Evolutionary conservation across 2,329 filamentous ascomycete species (phyloP), one percentile per base, ranked within the genome.

Genomic region (Sphaerulina vaccinii): DNA sequence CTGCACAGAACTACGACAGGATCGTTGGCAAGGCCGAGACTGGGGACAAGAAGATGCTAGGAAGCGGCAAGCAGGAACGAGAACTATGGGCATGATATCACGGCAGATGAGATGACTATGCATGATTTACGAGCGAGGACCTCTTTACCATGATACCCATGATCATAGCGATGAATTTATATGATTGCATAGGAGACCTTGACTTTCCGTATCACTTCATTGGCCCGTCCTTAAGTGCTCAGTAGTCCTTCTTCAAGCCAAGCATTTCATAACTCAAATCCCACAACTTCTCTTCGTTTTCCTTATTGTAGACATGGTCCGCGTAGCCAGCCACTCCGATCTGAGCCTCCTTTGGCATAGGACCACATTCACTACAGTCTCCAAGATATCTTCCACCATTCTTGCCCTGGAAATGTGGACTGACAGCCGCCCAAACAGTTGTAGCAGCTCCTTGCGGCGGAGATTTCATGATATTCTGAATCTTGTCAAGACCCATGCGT

Each of bases 361-460:
- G 68, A 8, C 52, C 56, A 27, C 62, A 62, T 37, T 73, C 68
- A 6, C 65, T 61, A 47, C 72, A 73, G 21, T 47, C 43, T 18
- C 23, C 29, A 22, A 47, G 22, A n/a, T 37, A 80, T 21, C 43
- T 70, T 3, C 75, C 76, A 2, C 76, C 79, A 55, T 69, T 73
- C 2, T 68, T 71, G 0, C 67, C 72, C 62, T 78, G 73, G 67
- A 69, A 73, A 21, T 70, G 71, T 45, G 65, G 68, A 2, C 61
- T 68, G 2, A 75, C 57, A 0, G 74, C 76, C 0, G 74, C 76
- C 66, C 69, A 76, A 0, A 77, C 68, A 3, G 69, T 69, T 8
- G 77, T 79, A 0, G 77, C 74, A 16, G 77, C 77, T 1, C 77
- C 78, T 58, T 79, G 77, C 21, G 67, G 70, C 1, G 68, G 45